Base-by-base conservation (phyloP, 495 filamentous ascomycete species). In the Bathelium albidoporum region DNA sequence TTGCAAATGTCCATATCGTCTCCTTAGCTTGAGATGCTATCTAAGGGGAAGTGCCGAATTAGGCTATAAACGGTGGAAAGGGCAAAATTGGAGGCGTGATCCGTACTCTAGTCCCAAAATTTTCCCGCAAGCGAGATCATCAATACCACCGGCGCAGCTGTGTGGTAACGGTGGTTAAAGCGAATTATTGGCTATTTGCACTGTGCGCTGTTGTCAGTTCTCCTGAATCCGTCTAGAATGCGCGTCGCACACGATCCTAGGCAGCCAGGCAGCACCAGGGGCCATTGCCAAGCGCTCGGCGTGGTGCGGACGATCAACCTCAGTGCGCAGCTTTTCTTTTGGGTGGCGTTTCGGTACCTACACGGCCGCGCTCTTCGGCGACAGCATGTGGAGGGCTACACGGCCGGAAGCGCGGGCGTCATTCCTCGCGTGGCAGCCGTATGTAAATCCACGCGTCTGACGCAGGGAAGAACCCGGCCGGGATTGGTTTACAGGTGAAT, bases 51-150 rank as follows among this genome's bases (percentile, higher is more conserved):
- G 34, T 14, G 34, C 14, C 44, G 18, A 49, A 55, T 55, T 29
- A 29, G 49, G 49, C 49, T 12, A 10, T 28, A 9, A n/a, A 20
- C 29, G 16, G 49, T 55, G 49, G 24, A 29, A 29, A 55, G 24
- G 49, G 49, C 29, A 55, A 55, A 55, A 20, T 11, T 55, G 49
- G 24, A 16, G 20, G 49, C 49, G 24, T 29, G 24, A 26, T 26
- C 20, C 49, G 20, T 55, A 29, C 20, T 22, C 16, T 55, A 55
- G 49, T 20, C 49, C 49, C 49, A 12, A 55, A n/a, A 24, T 20
- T 55, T 29, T 55, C 7, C 49, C 49, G 24, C 49, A 55, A 55
- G 49, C 49, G 49, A 55, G 49, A 55, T 55, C 49, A 55, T 55
- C 49, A 55, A 55, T 55, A 55, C 9, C 24, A 55, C 49, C 24